Evolutionary conservation across 352 stramenopile genomes (phyloP).

Genomic region (Globisporangium irregulare): DNA sequence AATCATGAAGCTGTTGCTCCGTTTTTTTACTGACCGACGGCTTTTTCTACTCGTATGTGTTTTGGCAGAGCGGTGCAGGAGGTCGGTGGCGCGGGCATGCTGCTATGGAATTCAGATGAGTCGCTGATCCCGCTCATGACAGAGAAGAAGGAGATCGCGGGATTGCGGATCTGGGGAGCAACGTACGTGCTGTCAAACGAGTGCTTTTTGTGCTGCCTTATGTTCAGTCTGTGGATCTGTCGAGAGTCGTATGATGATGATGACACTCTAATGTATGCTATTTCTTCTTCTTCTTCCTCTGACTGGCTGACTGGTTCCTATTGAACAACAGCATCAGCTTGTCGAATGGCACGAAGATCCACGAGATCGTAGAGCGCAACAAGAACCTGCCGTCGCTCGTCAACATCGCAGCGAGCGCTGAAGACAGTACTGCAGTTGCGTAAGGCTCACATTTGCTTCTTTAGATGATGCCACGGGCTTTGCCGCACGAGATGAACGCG

Average conservation of each 20-base stretch:
- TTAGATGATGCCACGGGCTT: conserved; percentile 70
- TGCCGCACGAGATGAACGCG: conserved; percentile 91
- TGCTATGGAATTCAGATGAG: conserved; percentile 65
- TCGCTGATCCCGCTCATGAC: conserved; percentile 63
- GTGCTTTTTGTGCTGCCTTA: not conserved
- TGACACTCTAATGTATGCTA: not conserved
- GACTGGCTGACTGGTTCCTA: conserved; percentile 18
- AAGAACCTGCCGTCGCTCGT: conserved; percentile 60
- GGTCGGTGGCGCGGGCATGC: conserved; percentile 52
- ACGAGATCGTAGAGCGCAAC: conserved; percentile 39
- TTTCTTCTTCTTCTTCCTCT: conserved; percentile 12
- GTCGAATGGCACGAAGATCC: conserved; percentile 41
- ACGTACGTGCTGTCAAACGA: conserved; percentile 33
- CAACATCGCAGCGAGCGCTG: conserved; percentile 23
- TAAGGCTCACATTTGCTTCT: not conserved
- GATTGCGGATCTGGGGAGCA: conserved; percentile 57
- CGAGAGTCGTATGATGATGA: not conserved
- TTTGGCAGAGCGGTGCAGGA: conserved; percentile 40
- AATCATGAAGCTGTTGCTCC: too few species aligned
- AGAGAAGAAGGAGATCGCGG: conserved; percentile 46
- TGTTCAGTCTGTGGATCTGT: not conserved
- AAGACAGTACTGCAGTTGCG: not conserved
- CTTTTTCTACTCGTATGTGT: not conserved
- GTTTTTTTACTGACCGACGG: too few species aligned
- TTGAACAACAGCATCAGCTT: conserved; percentile 35